Conservation (phyloP, 2,329 filamentous ascomycete genomes). For the Xylaria sp. region DNA sequence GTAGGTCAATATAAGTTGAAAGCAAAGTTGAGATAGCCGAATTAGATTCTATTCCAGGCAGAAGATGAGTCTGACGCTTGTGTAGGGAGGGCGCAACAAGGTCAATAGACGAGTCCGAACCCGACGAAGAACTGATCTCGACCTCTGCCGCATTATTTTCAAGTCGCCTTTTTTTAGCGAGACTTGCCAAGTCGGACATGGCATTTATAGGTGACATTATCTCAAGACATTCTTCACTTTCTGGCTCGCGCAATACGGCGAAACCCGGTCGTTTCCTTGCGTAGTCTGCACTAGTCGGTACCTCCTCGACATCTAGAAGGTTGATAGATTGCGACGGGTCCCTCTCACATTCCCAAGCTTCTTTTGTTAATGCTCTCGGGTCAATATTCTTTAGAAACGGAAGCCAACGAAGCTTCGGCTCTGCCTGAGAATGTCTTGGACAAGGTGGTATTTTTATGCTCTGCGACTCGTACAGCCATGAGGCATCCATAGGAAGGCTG, state of each 20-base stretch:
- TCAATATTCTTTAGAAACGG: slow-evolving; percentile 41
- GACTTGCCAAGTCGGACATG: slow-evolving; percentile 33
- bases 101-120: slow-evolving; percentile 32
- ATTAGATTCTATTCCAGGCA: slow-evolving; percentile 39
- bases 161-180: slow-evolving; percentile 43
- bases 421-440: slow-evolving; percentile 30
- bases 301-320: slow-evolving; percentile 11
- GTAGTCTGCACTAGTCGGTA: slow-evolving; percentile 42
- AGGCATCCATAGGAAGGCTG: slow-evolving; percentile 23
- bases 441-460: slow-evolving; percentile 31
- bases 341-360: slow-evolving; percentile 37
- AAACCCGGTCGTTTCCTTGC: slow-evolving; percentile 47
- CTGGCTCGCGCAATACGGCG: slow-evolving; percentile 43
- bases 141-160: slow-evolving; percentile 25
- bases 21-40: slow-evolving; percentile 43
- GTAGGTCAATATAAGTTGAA: slow-evolving; percentile 45
- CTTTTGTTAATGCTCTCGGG: slow-evolving; percentile 34
- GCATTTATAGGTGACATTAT: not conserved
- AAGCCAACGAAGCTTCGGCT: slow-evolving; percentile 44
- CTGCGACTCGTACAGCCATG: slow-evolving; percentile 30
- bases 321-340: slow-evolving; percentile 18
- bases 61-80: slow-evolving; percentile 24
- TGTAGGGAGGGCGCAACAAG: slow-evolving; percentile 21
- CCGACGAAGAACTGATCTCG: not conserved
- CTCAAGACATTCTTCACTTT: slow-evolving; percentile 44